Conservation (phyloP, 768 basidiomycete species). For the Trametes sanguinea region DNA sequence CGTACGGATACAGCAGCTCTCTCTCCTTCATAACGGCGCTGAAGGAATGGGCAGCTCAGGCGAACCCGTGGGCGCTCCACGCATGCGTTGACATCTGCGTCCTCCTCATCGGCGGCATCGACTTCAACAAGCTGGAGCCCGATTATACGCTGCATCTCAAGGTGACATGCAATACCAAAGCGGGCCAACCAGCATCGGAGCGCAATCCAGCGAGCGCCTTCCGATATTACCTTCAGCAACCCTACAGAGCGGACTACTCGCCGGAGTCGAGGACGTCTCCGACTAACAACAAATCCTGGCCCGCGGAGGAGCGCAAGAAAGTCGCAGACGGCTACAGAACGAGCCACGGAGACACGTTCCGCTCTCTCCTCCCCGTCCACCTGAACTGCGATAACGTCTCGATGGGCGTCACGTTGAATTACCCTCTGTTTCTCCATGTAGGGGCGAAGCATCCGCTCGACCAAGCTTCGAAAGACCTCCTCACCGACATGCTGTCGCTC, state of each 20-base stretch:
- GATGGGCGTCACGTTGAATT: neutral
- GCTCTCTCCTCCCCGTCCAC: neutral
- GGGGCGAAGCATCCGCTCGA: neutral
- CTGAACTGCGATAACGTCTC: neutral
- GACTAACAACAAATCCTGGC: neutral
- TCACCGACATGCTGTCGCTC: neutral
- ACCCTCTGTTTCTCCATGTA: neutral
- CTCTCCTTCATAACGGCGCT: neutral
- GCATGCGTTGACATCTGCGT: neutral
- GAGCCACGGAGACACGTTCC: neutral
- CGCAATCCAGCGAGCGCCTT: slow-evolving; percentile 1
- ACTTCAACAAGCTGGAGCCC: neutral
- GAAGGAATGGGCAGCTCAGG: neutral
- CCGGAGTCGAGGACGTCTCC: neutral
- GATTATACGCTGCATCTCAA: neutral
- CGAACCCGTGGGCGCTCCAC: slow-evolving; percentile 4
- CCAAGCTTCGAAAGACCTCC: neutral
- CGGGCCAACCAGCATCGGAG: neutral
- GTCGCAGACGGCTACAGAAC: neutral
- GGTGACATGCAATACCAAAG: neutral
- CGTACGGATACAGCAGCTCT: neutral
- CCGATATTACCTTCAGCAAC: no score
- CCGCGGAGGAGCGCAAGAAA: neutral
- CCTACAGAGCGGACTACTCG: neutral
- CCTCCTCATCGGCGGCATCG: neutral